Evolutionary conservation across 202 grass and related monocot species (phyloP), one percentile per base, ranked within the genome.

Genomic region (Eragrostis tef): DNA sequence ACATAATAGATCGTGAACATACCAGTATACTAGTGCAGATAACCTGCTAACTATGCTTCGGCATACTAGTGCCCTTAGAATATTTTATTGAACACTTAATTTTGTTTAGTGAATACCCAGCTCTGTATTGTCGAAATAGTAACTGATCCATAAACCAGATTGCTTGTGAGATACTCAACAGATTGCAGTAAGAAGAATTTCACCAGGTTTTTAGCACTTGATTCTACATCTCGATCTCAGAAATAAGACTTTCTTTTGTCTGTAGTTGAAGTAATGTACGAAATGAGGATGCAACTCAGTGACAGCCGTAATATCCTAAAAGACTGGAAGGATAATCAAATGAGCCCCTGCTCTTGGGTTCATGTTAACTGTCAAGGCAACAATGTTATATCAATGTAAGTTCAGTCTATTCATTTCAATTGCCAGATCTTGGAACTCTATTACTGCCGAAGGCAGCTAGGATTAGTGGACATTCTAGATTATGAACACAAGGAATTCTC

Each of bases 301-400:
- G 87, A 84, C 69, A 83, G n/a, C 11, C 42, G 10, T 3, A 60
- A 29, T 86, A 64, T 86, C 34, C 66, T 94, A 26, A 59, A 73
- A 0, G 16, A 71, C n/a, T 94, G 93, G 93, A 57, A 15, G 26
- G 43, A 64, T 46, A 90, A 94, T 88, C 89, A 87, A 92, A 79
- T 90, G 51, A 87, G 56, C 50, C 69, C 93, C 9, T 94, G 93
- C 89, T 49, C 69, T 14, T 90, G 72, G 72, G 0, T 2, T 9
- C 17, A n/a, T 44, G 61, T 94, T 57, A 56, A 0, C 57, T 94
- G 93, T 67, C 58, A 74, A 62, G 42, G 66, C n/a, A 22, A 19
- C 36, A 65, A 88, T 17, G 82, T 92, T 64, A 51, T 45, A 64
- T 9, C 3, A 78, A 87, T 94, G 92, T 94, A 90, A 87, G 81